Base-by-base conservation (phyloP, 2,329 filamentous ascomycete genomes). In the Daldinia eschscholtzii region DNA sequence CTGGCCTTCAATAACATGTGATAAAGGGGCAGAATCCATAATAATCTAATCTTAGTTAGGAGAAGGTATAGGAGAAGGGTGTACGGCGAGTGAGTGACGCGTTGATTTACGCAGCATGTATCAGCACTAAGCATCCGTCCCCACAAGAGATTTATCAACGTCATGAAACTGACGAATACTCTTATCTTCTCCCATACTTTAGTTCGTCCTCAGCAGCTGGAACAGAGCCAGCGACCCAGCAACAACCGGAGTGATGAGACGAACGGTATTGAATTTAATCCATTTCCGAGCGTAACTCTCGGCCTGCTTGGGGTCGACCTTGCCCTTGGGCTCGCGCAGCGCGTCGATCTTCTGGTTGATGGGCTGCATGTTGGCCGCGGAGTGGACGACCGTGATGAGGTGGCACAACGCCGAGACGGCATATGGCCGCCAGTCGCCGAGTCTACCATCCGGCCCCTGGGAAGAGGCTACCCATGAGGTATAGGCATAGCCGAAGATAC, bases 321-420 rank as follows among this genome's bases (percentile, higher is more conserved):
- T 55, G 26, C 60, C 73, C 62, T 72, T 71, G 4, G 70, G 59
- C n/a, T 74, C 71, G 41, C 63, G 57, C 61, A 85, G 74, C 15
- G 78, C 80, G 64, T 83, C 81, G n/a, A 85, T 66, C 75, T 82
- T 82, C 64, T 81, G 80, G 63, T 86, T 85, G 70, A 85, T 70
- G 26, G 83, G 83, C 79, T 85, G 83, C 83, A 85, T 84, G 65
- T 86, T 85, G 18, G 83, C 61, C 1, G 83, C 83, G 12, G 81
- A 83, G 66, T 85, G 83, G n/a, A 85, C 68, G 44, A 85, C 81
- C 0, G 81, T 84, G 30, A 81, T 77, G 30, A 86, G 70, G 64
- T 85, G 84, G 74, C 82, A 81, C 4, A 79, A 50, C 6, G 84
- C 82, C 4, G 80, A 76, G 12, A 83, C 65, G 2, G 82, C 82